These are phyloP conservation scores for Besnoitia besnoiti DNA, from an alignment of 169 alveolate species.

Conservation along the genomic window DNA sequence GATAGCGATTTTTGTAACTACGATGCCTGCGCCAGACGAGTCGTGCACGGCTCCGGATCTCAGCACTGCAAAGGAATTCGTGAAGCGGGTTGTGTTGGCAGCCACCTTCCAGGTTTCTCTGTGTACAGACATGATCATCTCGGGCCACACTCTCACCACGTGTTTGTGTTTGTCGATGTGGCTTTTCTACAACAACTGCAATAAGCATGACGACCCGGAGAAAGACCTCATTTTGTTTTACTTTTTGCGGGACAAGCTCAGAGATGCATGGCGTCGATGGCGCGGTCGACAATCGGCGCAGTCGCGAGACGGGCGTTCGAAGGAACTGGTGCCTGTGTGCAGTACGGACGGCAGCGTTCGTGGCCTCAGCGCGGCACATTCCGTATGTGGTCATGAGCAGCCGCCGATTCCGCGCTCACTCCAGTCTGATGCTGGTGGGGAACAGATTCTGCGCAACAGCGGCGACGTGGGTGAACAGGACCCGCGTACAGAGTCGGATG, in stretches of 20 bases:
- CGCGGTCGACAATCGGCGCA: no score
- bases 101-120: neutral
- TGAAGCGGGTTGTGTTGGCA: neutral
- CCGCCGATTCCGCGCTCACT: no score
- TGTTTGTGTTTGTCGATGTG: neutral
- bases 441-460: no score
- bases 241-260: neutral
- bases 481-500: no score
- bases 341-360: no score
- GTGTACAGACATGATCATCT: conserved; percentile 33
- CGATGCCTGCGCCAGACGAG: conserved; percentile 26
- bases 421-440: no score
- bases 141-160: conserved; percentile 4
- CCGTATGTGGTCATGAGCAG: no score
- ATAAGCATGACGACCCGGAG: conserved; percentile 10
- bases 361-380: no score
- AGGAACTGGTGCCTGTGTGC: no score
- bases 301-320: no score
- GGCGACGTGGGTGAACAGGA: no score
- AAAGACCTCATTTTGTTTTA: neutral
- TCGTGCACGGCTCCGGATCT: neutral
- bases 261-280: neutral
- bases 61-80: neutral
- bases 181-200: conserved; percentile 38
- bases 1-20: conserved; percentile 14